Percentiles rank a stretch among this genome's conserved stretches.
Evolutionary conservation across 1,284 basidiomycete genomes (phyloP).

Genomic region (Schizophyllum amplum): DNA sequence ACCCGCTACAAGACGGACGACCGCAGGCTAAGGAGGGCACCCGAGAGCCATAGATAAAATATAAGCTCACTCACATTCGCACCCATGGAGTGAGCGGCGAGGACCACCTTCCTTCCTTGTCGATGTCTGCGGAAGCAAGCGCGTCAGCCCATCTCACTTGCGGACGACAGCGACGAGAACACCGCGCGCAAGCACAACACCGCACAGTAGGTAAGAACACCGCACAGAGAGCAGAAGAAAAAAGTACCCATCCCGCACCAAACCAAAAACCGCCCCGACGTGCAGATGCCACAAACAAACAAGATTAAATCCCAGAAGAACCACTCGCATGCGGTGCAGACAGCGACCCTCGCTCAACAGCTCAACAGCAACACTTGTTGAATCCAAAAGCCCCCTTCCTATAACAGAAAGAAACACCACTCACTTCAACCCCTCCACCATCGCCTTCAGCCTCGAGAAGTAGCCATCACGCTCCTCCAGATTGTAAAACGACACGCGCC

Average conservation of each 20-base stretch:
- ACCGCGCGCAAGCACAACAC: no score
- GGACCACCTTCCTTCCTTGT: conserved; percentile 76
- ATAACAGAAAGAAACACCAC: conserved; percentile 14
- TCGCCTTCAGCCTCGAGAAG: conserved; percentile 81
- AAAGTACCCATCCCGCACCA: no score
- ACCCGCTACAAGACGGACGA: not conserved
- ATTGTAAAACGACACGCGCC: conserved; percentile 89
- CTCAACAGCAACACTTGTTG: no score
- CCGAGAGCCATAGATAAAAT: not conserved
- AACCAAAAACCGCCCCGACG: no score
- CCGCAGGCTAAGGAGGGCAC: not conserved
- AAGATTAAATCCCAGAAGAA: no score
- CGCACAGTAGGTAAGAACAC: no score
- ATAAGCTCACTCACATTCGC: conserved; percentile 46
- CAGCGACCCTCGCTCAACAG: no score
- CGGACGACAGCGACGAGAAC: no score
- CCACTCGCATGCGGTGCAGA: no score
- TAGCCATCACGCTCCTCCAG: conserved; percentile 89
- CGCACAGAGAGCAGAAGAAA: no score
- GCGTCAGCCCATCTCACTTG: no score
- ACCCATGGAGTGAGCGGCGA: conserved; percentile 90
- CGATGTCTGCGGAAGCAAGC: conserved; percentile 37
- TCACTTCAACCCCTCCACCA: conserved; percentile 80
- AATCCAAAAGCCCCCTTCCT: not conserved
- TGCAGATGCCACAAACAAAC: no score